phyloP scores from a whole-genome alignment of 176 grass and related monocot species.

The Dactylis glomerata region DNA sequence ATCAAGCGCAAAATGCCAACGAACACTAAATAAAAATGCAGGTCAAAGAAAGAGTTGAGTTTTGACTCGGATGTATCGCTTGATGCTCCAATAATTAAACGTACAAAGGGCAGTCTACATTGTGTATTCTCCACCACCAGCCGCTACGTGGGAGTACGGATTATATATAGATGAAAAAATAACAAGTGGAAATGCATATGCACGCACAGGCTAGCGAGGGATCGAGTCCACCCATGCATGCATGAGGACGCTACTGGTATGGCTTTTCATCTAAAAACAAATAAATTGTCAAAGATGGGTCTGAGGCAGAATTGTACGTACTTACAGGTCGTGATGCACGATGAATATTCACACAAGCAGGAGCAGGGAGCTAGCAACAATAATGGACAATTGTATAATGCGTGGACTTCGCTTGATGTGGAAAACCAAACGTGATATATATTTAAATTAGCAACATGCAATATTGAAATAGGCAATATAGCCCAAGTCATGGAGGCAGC shows the following conservation, averaged over 20 bases:
- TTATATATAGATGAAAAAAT: not conserved
- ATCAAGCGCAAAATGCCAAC: conserved; percentile 10
- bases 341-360: not conserved
- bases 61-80: conserved; percentile 25
- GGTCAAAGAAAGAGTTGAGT: conserved; percentile 33
- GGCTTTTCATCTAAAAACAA: not conserved
- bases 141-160: not conserved
- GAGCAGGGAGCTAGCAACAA: not conserved
- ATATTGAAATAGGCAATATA: no score
- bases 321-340: not conserved
- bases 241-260: conserved; percentile 14
- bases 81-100: not conserved
- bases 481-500: no score
- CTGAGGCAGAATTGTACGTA: not conserved
- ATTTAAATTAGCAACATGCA: no score
- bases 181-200: conserved; percentile 12
- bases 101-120: not conserved
- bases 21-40: conserved; percentile 18
- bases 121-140: conserved; percentile 32
- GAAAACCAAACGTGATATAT: conserved; percentile 28
- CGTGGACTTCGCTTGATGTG: conserved; percentile 26
- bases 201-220: not conserved
- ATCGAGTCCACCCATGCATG: conserved; percentile 35
- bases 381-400: conserved; percentile 33
- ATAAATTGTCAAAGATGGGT: not conserved